Evolutionary conservation across 179 eudicot genomes (phyloP), one percentile per base, ranked within the genome.

Genomic region (Silene noctiflora): DNA sequence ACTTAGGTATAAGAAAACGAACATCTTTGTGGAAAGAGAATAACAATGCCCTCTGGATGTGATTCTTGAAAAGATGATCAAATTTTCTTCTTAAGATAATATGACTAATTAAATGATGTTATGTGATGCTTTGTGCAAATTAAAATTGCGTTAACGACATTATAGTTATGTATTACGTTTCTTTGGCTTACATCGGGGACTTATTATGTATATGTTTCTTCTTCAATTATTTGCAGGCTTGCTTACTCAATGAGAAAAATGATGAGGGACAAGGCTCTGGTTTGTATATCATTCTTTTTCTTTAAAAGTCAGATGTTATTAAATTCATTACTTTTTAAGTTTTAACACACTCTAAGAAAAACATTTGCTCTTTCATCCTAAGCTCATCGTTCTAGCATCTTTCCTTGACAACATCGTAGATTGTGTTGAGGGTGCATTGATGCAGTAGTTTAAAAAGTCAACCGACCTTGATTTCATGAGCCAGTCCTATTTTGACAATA

Each of bases 171-270:
- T 66, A 29, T 59, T 29, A 33, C 63, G 1, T 56, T 75, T n/a
- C 61, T 51, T 14, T 27, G 25, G 25, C 61, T 44, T 20, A 69
- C 46, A 12, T 14, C 64, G 69, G 12, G 55, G 35, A 56, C 6
- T 12, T 6, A 20, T 51, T 24, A 9, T 25, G 53, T 13, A 25
- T 29, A 13, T 67, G 11, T 21, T 68, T 8, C 25, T 68, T 8
- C 25, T 67, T 46, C 53, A 46, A n/a, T 20, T 75, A 21, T 59
- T 75, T 81, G 83, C 84, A 94, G 98, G 81, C 97, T 94, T 78
- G 98, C 98, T 55, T 94, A 92, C 82, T 94, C 98, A n/a, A 94
- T 94, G 98, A 85, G 94, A 61, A 94, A 94, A 82, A 94, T 94
- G 97, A 94, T 94, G 98, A 85, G 83, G 67, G 98, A 94, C 85